These are phyloP conservation scores for Lipomyces yamadae DNA, from an alignment of 805 yeast genomes.

Conservation along the genomic window DNA sequence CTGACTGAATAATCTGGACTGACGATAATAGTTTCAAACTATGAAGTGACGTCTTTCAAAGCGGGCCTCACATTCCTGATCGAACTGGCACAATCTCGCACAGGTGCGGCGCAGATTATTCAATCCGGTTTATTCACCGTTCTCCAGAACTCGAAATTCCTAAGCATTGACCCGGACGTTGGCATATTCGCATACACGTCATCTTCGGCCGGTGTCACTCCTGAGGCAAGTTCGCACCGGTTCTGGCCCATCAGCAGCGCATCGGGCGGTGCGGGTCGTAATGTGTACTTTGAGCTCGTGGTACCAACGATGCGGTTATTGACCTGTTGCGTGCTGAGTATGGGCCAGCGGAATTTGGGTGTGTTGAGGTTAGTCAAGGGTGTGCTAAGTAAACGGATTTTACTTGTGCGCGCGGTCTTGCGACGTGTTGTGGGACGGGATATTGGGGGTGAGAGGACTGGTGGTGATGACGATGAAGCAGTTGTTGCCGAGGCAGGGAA, in stretches of 20 bases:
- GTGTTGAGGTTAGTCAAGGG: constrained; percentile 28
- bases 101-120: constrained; percentile 76
- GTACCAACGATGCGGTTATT: constrained; percentile 36
- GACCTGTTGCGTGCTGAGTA: constrained; percentile 35
- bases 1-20: constrained; percentile 2
- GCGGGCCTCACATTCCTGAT: constrained; percentile 70
- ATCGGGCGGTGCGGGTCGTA: constrained; percentile 20
- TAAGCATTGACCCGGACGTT: constrained; percentile 76
- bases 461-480: constrained; percentile 12
- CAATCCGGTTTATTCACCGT: constrained; percentile 74
- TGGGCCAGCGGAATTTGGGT: constrained; percentile 37
- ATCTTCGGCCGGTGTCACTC: constrained; percentile 11
- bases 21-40: constrained; percentile 54
- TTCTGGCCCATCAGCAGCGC: constrained; percentile 19
- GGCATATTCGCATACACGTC: constrained; percentile 54
- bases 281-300: constrained; percentile 35
- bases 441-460: not conserved
- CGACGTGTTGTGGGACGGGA: constrained; percentile 29
- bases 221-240: constrained; percentile 7
- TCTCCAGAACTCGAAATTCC: constrained; percentile 60
- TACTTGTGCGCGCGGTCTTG: constrained; percentile 30
- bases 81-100: constrained; percentile 73
- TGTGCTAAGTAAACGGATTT: constrained; percentile 17
- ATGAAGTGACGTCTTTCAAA: constrained; percentile 78
- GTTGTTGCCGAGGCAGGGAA: constrained; percentile 28